Evolutionary conservation across 2,329 filamentous ascomycete species (phyloP).

Genomic region (Fusarium metavorans): DNA sequence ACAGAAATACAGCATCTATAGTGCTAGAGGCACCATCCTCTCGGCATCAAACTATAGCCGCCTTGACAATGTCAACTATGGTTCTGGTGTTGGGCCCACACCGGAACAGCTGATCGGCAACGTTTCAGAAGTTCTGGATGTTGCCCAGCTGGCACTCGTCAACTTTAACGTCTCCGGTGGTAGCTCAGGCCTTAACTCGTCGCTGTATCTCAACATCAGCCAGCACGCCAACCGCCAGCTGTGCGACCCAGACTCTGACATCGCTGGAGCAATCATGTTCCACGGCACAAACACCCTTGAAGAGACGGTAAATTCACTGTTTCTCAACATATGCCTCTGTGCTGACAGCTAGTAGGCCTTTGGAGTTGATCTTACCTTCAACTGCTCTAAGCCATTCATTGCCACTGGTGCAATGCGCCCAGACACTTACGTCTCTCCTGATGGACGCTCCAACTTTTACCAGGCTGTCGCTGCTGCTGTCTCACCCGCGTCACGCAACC

Average conservation of each 20-base stretch:
- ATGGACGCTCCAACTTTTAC: conserved; percentile 32
- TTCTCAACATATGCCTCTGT: neutral
- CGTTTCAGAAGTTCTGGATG: conserved; percentile 46
- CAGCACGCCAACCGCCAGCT: conserved; percentile 48
- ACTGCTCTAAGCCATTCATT: conserved; percentile 37
- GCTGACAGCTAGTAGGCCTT: conserved; percentile 1
- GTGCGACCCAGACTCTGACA: conserved; percentile 47
- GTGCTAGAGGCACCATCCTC: conserved; percentile 47
- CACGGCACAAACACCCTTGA: conserved; percentile 69
- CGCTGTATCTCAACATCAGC: conserved; percentile 49
- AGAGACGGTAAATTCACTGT: conserved; percentile 53
- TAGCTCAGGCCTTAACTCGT: conserved; percentile 48
- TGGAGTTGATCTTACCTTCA: conserved; percentile 29
- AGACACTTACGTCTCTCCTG: conserved; percentile 27
- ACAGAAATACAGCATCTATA: conserved; percentile 23
- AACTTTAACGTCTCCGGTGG: conserved; percentile 43
- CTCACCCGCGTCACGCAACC: conserved; percentile 43
- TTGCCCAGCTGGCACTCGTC: conserved; percentile 48
- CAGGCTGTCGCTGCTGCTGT: conserved; percentile 22
- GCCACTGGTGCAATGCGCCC: conserved; percentile 26
- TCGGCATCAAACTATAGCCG: conserved; percentile 50
- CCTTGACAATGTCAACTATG: conserved; percentile 50
- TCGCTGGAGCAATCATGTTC: conserved; percentile 42
- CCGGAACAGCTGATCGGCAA: conserved; percentile 46
- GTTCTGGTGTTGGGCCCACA: conserved; percentile 41